phyloP scores from a whole-genome alignment of 148 eudicot species.

The Dysphania ambrosioides region DNA sequence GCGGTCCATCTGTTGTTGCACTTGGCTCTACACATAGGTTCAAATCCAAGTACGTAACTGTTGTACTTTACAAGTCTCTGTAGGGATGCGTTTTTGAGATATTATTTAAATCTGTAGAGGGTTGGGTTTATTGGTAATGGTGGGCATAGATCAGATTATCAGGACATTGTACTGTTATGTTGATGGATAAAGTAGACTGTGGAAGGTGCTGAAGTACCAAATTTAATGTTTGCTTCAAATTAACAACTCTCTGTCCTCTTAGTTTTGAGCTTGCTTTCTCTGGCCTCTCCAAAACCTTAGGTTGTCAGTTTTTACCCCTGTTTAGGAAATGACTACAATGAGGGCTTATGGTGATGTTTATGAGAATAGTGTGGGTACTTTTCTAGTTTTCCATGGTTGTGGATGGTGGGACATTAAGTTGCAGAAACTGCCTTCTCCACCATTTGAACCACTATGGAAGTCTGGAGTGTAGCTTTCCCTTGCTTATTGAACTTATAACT shows the following conservation, averaged over 20 bases:
- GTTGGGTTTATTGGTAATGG: slow-evolving; percentile 12
- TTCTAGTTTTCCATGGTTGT: too few species aligned
- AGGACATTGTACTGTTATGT: slow-evolving; percentile 16
- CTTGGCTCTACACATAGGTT: slow-evolving; percentile 75
- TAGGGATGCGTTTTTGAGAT: slow-evolving; percentile 30
- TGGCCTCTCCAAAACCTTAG: background rate
- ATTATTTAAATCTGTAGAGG: background rate
- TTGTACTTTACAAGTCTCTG: slow-evolving; percentile 70
- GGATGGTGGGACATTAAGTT: background rate
- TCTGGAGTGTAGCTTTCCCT: too few species aligned
- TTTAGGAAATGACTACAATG: background rate
- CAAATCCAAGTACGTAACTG: slow-evolving; percentile 70
- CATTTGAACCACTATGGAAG: too few species aligned
- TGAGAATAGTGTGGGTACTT: too few species aligned
- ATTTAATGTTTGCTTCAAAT: slow-evolving; percentile 18
- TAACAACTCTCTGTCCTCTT: background rate
- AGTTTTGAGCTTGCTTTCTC: background rate
- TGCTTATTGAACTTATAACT: too few species aligned
- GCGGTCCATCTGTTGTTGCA: slow-evolving; percentile 61
- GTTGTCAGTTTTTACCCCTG: background rate
- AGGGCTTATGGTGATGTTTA: background rate
- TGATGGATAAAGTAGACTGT: slow-evolving; percentile 7
- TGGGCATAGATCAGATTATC: slow-evolving; percentile 20
- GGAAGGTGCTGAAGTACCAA: slow-evolving; percentile 12
- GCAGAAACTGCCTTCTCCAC: background rate